These are phyloP conservation scores for Zopfochytrium polystomum DNA, from an alignment of 371 early-diverging fungal genomes.

Conservation along the genomic window DNA sequence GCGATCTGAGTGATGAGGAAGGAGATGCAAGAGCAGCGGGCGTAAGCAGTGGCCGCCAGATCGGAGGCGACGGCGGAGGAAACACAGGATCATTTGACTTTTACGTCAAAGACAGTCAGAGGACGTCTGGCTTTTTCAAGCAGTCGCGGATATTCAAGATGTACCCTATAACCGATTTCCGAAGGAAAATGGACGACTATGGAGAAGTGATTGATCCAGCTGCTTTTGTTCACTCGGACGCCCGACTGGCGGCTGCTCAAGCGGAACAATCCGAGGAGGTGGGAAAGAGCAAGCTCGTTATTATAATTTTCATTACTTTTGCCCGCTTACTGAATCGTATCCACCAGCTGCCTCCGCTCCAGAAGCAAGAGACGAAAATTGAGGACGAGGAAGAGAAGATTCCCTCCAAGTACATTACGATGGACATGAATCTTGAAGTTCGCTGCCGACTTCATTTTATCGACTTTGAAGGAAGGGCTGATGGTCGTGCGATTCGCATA, in stretches of 20 bases:
- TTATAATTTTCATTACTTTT: neutral
- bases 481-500: constrained; percentile 80
- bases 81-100: constrained; percentile 63
- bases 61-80: constrained; percentile 1
- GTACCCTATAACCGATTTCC: constrained; percentile 84
- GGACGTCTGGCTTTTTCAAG: constrained; percentile 73
- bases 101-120: constrained; percentile 69
- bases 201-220: constrained; percentile 84
- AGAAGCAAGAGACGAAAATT: constrained; percentile 25
- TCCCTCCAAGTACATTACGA: constrained; percentile 75
- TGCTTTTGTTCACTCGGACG: constrained; percentile 24
- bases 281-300: neutral
- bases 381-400: constrained; percentile 22
- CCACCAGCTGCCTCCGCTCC: constrained; percentile 22
- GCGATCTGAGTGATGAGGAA: constrained; percentile 56
- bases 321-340: too few relatives aligned
- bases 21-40: constrained; percentile 45
- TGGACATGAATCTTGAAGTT: constrained; percentile 57
- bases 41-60: constrained; percentile 4
- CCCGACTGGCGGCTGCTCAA: neutral
- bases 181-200: constrained; percentile 87
- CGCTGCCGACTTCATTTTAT: constrained; percentile 74
- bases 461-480: constrained; percentile 88
- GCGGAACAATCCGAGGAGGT: constrained; percentile 47
- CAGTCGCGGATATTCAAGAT: constrained; percentile 77